Conservation (phyloP, 2,329 filamentous ascomycete species). For the Colletotrichum acutatum region DNA sequence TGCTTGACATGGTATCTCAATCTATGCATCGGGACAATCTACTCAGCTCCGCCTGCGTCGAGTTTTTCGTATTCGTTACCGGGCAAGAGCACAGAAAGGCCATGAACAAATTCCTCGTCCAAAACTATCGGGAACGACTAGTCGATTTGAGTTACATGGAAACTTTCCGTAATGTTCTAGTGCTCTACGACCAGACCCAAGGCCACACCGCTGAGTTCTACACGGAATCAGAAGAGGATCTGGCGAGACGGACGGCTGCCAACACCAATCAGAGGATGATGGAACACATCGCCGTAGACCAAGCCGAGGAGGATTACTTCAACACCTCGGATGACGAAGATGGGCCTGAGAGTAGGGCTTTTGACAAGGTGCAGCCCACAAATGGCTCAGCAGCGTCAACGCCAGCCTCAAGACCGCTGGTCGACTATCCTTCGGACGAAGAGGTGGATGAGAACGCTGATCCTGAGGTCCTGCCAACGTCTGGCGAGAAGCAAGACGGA, state of each 20-base stretch:
- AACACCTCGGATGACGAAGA: conserved; percentile 78
- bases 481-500: conserved; percentile 36
- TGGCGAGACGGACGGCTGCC: conserved; percentile 53
- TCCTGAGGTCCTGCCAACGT: conserved; percentile 54
- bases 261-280: conserved; percentile 68
- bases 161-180: conserved; percentile 81
- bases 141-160: conserved; percentile 83
- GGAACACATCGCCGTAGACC: conserved; percentile 79
- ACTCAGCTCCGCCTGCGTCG: conserved; percentile 91
- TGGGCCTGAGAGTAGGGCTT: conserved; percentile 45
- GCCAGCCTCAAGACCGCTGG: conserved; percentile 76
- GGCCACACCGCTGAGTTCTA: conserved; percentile 79
- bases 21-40: conserved; percentile 94
- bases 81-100: conserved; percentile 80
- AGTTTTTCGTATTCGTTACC: conserved; percentile 92
- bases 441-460: conserved; percentile 72
- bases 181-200: conserved; percentile 82
- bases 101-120: conserved; percentile 84
- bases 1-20: conserved; percentile 84
- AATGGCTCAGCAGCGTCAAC: conserved; percentile 69
- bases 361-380: conserved; percentile 49
- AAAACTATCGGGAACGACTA: conserved; percentile 83
- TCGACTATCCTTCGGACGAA: conserved; percentile 94
- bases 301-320: conserved; percentile 93
- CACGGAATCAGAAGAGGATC: conserved; percentile 74